These are phyloP conservation scores for Scutellaria minor DNA, from an alignment of 257 asterid species.

Conservation along the genomic window DNA sequence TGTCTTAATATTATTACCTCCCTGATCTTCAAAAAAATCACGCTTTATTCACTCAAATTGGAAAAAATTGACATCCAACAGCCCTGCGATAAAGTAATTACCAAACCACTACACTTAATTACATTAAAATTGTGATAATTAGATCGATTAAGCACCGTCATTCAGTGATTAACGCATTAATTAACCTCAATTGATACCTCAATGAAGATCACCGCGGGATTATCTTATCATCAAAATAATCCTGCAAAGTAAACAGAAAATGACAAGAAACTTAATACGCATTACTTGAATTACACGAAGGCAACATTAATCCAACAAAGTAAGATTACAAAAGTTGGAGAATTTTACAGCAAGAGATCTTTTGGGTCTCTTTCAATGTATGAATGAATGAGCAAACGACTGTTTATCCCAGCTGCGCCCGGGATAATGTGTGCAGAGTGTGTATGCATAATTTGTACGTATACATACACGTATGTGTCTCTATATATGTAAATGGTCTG, in stretches of 20 bases:
- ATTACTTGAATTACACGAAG: conserved; percentile 57
- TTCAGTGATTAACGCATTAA: conserved; percentile 37
- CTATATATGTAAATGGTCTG: conserved; percentile 18
- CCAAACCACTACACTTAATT: conserved; percentile 41
- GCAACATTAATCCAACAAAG: neutral
- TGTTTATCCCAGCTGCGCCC: conserved; percentile 41
- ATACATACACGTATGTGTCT: conserved; percentile 30
- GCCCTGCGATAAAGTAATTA: conserved; percentile 45
- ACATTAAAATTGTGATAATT: conserved; percentile 34
- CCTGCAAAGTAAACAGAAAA: conserved; percentile 42
- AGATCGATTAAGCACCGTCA: conserved; percentile 57
- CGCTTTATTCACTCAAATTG: conserved; percentile 53
- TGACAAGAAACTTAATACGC: conserved; percentile 39
- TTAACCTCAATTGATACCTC: conserved; percentile 47
- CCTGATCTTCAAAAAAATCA: conserved; percentile 41
- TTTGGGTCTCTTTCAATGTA: conserved; percentile 28
- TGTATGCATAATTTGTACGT: conserved; percentile 38
- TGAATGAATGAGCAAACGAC: conserved; percentile 36
- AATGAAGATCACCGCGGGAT: conserved; percentile 57
- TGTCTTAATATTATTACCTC: conserved; percentile 2
- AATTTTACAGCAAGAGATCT: conserved; percentile 40
- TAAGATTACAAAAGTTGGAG: conserved; percentile 25
- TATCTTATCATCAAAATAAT: conserved; percentile 30
- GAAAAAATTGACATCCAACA: conserved; percentile 35
- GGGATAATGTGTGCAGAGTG: conserved; percentile 34